Evolutionary conservation across 2,329 filamentous ascomycete species (phyloP), one percentile per base, ranked within the genome.

Genomic region (Diaporthe humulicola): DNA sequence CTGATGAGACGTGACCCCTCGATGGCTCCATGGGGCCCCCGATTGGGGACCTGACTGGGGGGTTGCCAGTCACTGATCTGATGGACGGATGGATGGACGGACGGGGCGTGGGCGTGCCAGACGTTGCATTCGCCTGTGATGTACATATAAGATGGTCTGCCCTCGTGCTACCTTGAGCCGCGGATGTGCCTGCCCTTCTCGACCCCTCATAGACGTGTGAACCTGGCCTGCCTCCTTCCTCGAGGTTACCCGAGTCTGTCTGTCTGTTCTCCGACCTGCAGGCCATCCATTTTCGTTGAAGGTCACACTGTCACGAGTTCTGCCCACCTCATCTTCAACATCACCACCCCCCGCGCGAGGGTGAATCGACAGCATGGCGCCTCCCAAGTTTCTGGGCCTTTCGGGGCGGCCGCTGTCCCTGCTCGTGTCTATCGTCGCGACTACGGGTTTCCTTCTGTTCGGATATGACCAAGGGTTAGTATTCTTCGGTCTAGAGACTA

Each of bases 381-480:
- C 88, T 77, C 88, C 89, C 70, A 87, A 80, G 25, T 92, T 87
- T 80, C 88, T 89, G 81, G 91, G 91, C 82, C 85, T 93, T 75
- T 88, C 87, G 48, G 92, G 92, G 81, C 86, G 85, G 77, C 85
- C 84, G 50, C 86, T 93, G 71, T 89, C 88, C 25, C 78, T 91
- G 76, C 84, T 87, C 52, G 87, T 93, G 61, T 91, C 91, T 1
- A 87, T 88, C n/a, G 87, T 93, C 36, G 90, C 91, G 5, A 93
- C 91, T 0, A 91, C 90, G 67, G 91, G 90, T 30, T 92, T 92
- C 83, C 81, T 91, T 38, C 86, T 90, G n/a, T 90, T 90, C 75
- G 89, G 89, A 73, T 90, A 90, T 79, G 89, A 90, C 75, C 89
- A 87, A 81, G 85, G 84, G 84, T 86, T 79, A 77, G 83, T 80